A percentile compares a stretch with the other conserved stretches of the same genome.
Evolutionary conservation across 108 stramenopile species (phyloP).

Genomic region (Cyclostephanos tholiformis): DNA sequence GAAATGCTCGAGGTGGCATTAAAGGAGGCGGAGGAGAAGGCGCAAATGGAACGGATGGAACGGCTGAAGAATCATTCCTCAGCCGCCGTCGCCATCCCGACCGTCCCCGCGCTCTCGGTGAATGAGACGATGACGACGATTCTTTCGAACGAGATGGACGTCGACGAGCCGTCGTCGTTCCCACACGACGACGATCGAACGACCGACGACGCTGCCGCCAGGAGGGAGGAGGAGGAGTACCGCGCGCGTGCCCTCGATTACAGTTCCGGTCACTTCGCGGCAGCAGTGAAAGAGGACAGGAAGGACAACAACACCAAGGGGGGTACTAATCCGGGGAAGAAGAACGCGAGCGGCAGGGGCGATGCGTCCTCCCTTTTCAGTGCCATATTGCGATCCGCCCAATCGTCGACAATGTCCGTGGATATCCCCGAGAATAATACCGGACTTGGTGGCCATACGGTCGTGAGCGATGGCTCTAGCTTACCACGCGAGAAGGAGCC

Average conservation of each 20-base stretch:
- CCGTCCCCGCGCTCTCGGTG: not conserved
- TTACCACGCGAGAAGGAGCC: not conserved
- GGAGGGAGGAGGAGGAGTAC: constrained; percentile 73
- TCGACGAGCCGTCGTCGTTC: not conserved
- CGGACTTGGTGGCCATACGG: not conserved
- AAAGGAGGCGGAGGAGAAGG: constrained; percentile 71
- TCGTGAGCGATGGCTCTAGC: not conserved
- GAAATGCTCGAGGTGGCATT: constrained; percentile 67
- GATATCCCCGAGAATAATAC: not conserved
- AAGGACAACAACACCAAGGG: constrained; percentile 57
- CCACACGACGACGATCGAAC: not conserved
- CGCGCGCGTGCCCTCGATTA: constrained; percentile 77
- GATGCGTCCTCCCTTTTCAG: constrained; percentile 57
- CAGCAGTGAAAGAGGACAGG: constrained; percentile 70
- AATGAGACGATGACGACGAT: not conserved
- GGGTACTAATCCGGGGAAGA: constrained; percentile 9
- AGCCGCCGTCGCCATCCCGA: not conserved
- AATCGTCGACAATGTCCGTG: constrained; percentile 18
- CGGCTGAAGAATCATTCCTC: constrained; percentile 34
- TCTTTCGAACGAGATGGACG: constrained; percentile 6
- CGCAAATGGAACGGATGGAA: constrained; percentile 65
- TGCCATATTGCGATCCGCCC: constrained; percentile 62
- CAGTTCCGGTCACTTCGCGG: constrained; percentile 68
- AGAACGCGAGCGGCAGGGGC: constrained; percentile 14
- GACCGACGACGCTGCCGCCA: constrained; percentile 20